A percentile compares a stretch with the other conserved stretches of the same genome.
Evolutionary conservation across 225 moss, liverwort and hornwort genomes (phyloP).

Genomic region (Pseudoscleropodium purum): DNA sequence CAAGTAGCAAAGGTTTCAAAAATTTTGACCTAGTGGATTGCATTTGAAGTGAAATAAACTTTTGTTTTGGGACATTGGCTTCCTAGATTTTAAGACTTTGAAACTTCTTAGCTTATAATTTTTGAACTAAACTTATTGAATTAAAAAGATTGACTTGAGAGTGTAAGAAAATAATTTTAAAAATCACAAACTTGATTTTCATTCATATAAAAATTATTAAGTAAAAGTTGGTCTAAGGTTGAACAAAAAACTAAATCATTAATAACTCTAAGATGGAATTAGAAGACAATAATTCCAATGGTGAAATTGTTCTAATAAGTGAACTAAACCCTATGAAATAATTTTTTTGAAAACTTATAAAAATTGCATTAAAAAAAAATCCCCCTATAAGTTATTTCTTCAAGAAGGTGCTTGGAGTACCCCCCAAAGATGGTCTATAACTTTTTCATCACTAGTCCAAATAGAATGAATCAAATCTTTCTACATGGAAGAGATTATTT

Average conservation of each 20-base stretch:
- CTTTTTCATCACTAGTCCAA: not conserved
- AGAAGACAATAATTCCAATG: too few relatives aligned
- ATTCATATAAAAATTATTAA: too few relatives aligned
- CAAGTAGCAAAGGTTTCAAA: not conserved
- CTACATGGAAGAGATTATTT: not conserved
- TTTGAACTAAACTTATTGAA: not conserved
- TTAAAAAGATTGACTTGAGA: not conserved
- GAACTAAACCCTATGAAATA: too few relatives aligned
- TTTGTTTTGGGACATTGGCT: rapidly evolving
- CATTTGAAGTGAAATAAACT: rapidly evolving
- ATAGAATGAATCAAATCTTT: not conserved
- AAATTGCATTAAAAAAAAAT: too few relatives aligned
- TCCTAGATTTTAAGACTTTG: not conserved
- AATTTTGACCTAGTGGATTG: not conserved
- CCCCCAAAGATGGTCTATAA: too few relatives aligned
- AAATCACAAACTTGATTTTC: not conserved
- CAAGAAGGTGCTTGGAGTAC: too few relatives aligned
- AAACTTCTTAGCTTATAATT: not conserved
- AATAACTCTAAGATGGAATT: too few relatives aligned
- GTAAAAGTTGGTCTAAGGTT: too few relatives aligned
- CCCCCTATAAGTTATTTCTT: too few relatives aligned
- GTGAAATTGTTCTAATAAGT: too few relatives aligned
- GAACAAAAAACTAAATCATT: too few relatives aligned
- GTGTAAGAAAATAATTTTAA: not conserved
- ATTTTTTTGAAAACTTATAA: too few relatives aligned